Evolutionary conservation across 805 yeast species (phyloP).

Genomic region (Barnettozyma salicaria): DNA sequence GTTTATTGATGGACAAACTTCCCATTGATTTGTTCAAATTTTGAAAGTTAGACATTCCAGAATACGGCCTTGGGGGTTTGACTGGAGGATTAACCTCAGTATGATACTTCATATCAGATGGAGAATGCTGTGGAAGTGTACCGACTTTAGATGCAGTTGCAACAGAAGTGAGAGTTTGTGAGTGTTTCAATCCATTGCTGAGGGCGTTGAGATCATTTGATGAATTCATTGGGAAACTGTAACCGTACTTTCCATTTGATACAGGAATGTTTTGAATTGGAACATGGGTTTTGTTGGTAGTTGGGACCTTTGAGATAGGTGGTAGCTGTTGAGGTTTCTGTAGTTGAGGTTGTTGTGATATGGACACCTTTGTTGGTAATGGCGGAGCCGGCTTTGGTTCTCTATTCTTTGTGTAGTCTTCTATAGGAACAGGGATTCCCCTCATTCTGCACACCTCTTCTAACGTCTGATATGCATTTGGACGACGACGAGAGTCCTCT

Average conservation of each 20-base stretch:
- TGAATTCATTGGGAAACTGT: slow-evolving; percentile 5
- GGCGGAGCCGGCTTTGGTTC: slow-evolving; percentile 6
- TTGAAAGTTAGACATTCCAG: slow-evolving; percentile 8
- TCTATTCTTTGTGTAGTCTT: slow-evolving; percentile 32
- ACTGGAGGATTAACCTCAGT: slow-evolving; percentile 14
- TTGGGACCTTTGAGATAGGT: not conserved
- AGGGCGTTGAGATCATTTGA: slow-evolving; percentile 7
- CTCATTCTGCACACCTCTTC: slow-evolving; percentile 63
- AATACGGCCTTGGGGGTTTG: slow-evolving; percentile 19
- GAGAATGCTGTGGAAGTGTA: slow-evolving; percentile 9
- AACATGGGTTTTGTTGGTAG: slow-evolving; percentile 3
- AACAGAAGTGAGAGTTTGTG: not conserved
- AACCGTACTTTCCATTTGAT: slow-evolving; percentile 5
- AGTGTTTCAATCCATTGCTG: not conserved
- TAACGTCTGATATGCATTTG: slow-evolving; percentile 64
- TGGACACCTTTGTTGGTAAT: too few relatives aligned
- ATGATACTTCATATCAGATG: slow-evolving; percentile 1
- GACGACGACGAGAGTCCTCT: slow-evolving; percentile 65
- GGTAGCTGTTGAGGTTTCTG: not conserved
- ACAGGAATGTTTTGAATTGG: slow-evolving; percentile 10
- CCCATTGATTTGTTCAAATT: slow-evolving; percentile 22
- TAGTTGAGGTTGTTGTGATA: too few relatives aligned
- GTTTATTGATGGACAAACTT: slow-evolving; percentile 14
- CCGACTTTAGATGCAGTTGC: slow-evolving; percentile 2
- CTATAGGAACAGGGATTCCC: slow-evolving; percentile 39